These are phyloP conservation scores for Curvularia eragrostidis DNA, from an alignment of 2,329 filamentous ascomycete species.

Conservation along the genomic window DNA sequence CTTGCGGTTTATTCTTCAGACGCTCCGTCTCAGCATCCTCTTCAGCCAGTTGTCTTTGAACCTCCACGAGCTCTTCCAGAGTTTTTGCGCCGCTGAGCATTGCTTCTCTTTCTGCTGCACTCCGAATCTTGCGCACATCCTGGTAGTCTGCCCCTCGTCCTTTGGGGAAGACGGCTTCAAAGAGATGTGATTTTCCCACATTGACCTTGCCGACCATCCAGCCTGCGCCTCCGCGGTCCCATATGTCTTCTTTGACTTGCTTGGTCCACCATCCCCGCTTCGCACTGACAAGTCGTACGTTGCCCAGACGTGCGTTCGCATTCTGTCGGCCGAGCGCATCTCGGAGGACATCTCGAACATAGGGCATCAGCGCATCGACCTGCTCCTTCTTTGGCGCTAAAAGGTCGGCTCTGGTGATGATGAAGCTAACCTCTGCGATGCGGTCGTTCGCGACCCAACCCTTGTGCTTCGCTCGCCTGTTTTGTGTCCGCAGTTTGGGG, in stretches of 20 bases:
- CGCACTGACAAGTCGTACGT: slow-evolving; percentile 84
- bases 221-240: slow-evolving; percentile 79
- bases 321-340: slow-evolving; percentile 74
- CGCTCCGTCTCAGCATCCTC: slow-evolving; percentile 43
- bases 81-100: slow-evolving; percentile 40
- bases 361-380: slow-evolving; percentile 86
- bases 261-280: slow-evolving; percentile 91
- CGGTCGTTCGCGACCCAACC: slow-evolving; percentile 69
- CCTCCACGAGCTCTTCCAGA: slow-evolving; percentile 32
- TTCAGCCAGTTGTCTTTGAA: slow-evolving; percentile 41
- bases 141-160: slow-evolving; percentile 50
- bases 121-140: slow-evolving; percentile 45
- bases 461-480: slow-evolving; percentile 73
- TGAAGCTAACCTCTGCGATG: slow-evolving; percentile 82
- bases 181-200: slow-evolving; percentile 93
- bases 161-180: slow-evolving; percentile 87
- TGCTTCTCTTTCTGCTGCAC: slow-evolving; percentile 40
- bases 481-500: slow-evolving; percentile 77
- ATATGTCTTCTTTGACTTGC: slow-evolving; percentile 84
- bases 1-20: slow-evolving; percentile 23
- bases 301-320: slow-evolving; percentile 79
- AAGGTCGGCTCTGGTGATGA: slow-evolving; percentile 88
- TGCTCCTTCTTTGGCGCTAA: slow-evolving; percentile 83
- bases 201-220: slow-evolving; percentile 99
- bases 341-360: slow-evolving; percentile 77